Conservation (phyloP, 2,329 filamentous ascomycete genomes). For the Fusarium sp. region DNA sequence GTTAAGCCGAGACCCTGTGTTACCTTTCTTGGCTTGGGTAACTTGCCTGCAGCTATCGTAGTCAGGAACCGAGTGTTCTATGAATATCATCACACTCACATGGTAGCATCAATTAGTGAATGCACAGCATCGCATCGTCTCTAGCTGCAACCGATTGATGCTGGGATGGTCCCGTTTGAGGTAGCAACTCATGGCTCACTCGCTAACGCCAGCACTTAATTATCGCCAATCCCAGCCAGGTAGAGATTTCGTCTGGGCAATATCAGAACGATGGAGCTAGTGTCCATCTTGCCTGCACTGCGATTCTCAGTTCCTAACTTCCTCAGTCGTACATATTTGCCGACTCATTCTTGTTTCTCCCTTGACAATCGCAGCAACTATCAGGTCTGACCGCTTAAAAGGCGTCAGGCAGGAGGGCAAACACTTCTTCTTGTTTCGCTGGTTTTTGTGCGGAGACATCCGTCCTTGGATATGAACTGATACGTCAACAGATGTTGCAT, state of each 20-base stretch:
- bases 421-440: conserved; percentile 18
- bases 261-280: neutral
- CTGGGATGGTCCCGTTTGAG: neutral
- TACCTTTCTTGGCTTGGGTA: conserved; percentile 10
- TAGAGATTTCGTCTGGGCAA: neutral
- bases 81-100: neutral
- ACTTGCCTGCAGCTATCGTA: conserved; percentile 23
- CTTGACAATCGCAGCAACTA: conserved; percentile 31
- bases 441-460: conserved; percentile 21
- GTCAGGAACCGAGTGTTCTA: conserved; percentile 28
- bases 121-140: conserved; percentile 5
- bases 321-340: neutral
- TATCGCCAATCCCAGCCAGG: neutral
- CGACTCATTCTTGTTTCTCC: neutral
- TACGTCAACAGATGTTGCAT: conserved; percentile 14
- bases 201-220: conserved; percentile 2
- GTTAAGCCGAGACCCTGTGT: neutral
- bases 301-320: neutral
- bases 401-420: conserved; percentile 17
- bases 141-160: neutral
- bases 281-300: neutral
- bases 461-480: conserved; percentile 1
- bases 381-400: conserved; percentile 42
- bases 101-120: conserved; percentile 19
- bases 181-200: neutral